Evolutionary conservation across 768 basidiomycete species (phyloP), one percentile per base, ranked within the genome.

Genomic region (Pleurotus tuber-regium): DNA sequence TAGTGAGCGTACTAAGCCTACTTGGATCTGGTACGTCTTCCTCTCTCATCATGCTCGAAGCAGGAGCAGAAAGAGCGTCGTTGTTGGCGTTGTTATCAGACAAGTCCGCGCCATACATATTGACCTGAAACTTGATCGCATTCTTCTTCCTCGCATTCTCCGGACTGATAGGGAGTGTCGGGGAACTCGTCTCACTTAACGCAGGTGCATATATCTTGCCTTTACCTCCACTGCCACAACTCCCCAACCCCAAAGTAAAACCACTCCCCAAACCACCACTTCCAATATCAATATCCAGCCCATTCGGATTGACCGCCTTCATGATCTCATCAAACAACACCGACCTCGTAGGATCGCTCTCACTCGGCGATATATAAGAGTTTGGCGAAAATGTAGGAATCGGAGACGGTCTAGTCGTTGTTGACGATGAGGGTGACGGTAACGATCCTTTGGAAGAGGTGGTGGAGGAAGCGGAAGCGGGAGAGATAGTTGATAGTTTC

Each of bases 111-210:
- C 46, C 46, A 48, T 21, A 48, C 46, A 48, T 48, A 31, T 48
- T 48, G 29, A 48, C 46, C 25, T 48, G 18, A 31, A 48, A 46
- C 42, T 55, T 26, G 40, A 33, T 23, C 5, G 19, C 23, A 19
- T 35, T 49, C 16, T 30, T 31, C 16, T 30, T 31, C 24, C 35
- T 28, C 19, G 46, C 19, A 21, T 36, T 36, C 31, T 48, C 46
- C 12, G 54, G 59, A 33, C 48, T 63, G 2, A 57, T 18, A 1
- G 67, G 68, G 31, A 68, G 35, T 12, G 54, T 65, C 5, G 68
- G 68, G 6, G 65, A 66, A 8, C 44, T 47, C 29, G 53, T 57
- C 50, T 67, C 69, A 31, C 53, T 64, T 24, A 68, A 23, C 10
- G 67, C 65, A 11, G 66, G 62, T 8, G 31, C 46, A 51, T 50